Conservation (phyloP, 768 basidiomycete species). For the Boletus sensibilis region DNA sequence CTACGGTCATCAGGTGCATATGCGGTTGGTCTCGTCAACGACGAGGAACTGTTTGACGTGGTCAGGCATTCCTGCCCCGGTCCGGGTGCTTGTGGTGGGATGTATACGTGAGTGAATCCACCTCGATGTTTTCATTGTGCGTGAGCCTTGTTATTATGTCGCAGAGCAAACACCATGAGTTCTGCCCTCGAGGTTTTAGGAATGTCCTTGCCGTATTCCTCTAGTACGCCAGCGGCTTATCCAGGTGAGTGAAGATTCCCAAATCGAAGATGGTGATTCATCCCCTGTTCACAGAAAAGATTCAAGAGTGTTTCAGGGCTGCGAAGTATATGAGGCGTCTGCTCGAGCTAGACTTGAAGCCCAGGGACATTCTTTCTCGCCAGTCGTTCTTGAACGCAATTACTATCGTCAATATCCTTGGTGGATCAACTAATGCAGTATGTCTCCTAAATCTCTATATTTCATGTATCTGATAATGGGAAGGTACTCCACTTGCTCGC, state of each 20-base stretch:
- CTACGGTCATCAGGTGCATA: conserved; percentile 57
- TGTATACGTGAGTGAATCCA: conserved; percentile 64
- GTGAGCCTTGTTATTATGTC: not conserved
- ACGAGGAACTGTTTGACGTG: conserved; percentile 81
- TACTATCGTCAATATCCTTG: conserved; percentile 72
- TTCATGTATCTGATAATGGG: conserved; percentile 3
- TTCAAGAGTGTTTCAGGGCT: conserved; percentile 77
- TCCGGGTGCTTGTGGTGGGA: conserved; percentile 82
- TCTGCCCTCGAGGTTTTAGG: conserved; percentile 81
- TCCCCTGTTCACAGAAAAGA: conserved; percentile 53
- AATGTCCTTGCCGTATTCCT: conserved; percentile 81
- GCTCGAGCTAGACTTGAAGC: conserved; percentile 78
- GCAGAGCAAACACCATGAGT: conserved; percentile 85
- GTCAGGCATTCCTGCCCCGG: conserved; percentile 85
- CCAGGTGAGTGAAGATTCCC: conserved; percentile 44
- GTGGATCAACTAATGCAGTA: conserved; percentile 88
- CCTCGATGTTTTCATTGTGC: not conserved
- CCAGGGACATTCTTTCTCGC: conserved; percentile 71
- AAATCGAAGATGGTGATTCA: not conserved
- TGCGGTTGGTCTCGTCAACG: conserved; percentile 70
- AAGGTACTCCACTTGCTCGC: conserved; percentile 83
- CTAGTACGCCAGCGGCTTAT: conserved; percentile 69
- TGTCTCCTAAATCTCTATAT: conserved; percentile 19
- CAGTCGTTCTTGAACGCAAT: conserved; percentile 83
- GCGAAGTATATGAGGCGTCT: conserved; percentile 74